Base-by-base conservation (phyloP, 1,139 yeast species). In the Taphrina wiesneri region DNA sequence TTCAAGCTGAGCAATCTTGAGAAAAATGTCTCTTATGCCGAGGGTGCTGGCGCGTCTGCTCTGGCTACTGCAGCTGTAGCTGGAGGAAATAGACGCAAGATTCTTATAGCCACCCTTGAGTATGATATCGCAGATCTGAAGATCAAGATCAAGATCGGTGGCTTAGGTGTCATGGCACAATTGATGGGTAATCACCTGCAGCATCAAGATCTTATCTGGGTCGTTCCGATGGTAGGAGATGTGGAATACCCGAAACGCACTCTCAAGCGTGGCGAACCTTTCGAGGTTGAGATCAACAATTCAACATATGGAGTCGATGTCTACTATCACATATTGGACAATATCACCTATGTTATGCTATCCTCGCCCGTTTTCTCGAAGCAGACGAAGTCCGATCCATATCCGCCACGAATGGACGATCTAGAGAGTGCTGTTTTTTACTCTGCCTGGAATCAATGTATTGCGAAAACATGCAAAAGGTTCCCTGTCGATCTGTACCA, bases 391-490 rank as follows among this genome's bases (percentile, higher is more conserved):
- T 23, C 59, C 6, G 67, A 65, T 39, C 67, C 67, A 9, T 65
- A 65, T 47, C 67, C 67, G 13, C 56, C 67, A 28, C 51, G 67
- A 9, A 57, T 65, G 67, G 67, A 65, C 25, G 67, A 65, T 32
- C 36, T 65, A 47, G 64, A 62, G 17, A 60, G 66, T 34, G 67
- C 67, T 52, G 62, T 65, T 6, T 65, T 65, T 21, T 65, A 65
- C 45, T 65, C 67, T 13, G 67, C 67, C 21, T 65, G 67, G 67
- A 65, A 65, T 21, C 67, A 65, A 25, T 65, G 67, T 30, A 65
- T 65, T n/a, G 67, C 67, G 28, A 65, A 53, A 15, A 49, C 57
- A 7, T 34, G 54, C 23, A 51, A 36, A 43, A 51, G 67, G 15
- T 60, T 60, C 41, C 65, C 65, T 13, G 32, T 60, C 11, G 67